These are phyloP conservation scores for Dendrobium chrysotoxum DNA, from an alignment of 106 monocot genomes.

Conservation along the genomic window DNA sequence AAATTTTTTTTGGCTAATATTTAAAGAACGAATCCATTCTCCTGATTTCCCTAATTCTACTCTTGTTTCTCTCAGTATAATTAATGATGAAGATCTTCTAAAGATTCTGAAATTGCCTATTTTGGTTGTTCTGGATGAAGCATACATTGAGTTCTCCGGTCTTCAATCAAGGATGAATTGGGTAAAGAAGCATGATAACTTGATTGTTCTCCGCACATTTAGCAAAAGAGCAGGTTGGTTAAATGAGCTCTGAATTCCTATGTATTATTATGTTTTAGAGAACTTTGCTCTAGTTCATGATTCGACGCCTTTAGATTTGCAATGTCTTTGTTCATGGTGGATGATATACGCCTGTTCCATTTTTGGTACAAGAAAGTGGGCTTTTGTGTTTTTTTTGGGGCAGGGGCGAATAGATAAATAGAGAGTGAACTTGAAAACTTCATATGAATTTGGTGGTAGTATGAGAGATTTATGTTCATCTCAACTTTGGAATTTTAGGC, in stretches of 20 bases:
- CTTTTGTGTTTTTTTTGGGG: no score
- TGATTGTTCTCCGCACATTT: constrained; percentile 95
- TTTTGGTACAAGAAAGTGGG: neutral
- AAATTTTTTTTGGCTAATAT: neutral
- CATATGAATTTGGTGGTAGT: no score
- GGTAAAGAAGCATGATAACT: constrained; percentile 96
- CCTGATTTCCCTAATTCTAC: neutral
- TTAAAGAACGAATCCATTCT: neutral
- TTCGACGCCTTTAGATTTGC: neutral
- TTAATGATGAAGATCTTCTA: constrained; percentile 75
- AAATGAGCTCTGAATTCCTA: neutral
- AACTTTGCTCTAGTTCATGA: neutral
- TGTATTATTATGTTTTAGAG: neutral
- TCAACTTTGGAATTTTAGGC: no score
- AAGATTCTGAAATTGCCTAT: constrained; percentile 73
- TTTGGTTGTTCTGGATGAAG: constrained; percentile 95
- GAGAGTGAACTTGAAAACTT: no score
- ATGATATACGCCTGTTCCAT: neutral
- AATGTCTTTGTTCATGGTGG: neutral
- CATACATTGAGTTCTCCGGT: constrained; percentile 93
- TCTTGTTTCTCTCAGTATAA: constrained; percentile 43
- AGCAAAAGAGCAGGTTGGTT: constrained; percentile 94
- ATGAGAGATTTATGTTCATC: no score
- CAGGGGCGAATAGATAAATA: no score
- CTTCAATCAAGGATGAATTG: constrained; percentile 86